These are phyloP conservation scores for Salvia miltiorrhiza DNA, from an alignment of 257 asterid genomes.

Conservation along the genomic window DNA sequence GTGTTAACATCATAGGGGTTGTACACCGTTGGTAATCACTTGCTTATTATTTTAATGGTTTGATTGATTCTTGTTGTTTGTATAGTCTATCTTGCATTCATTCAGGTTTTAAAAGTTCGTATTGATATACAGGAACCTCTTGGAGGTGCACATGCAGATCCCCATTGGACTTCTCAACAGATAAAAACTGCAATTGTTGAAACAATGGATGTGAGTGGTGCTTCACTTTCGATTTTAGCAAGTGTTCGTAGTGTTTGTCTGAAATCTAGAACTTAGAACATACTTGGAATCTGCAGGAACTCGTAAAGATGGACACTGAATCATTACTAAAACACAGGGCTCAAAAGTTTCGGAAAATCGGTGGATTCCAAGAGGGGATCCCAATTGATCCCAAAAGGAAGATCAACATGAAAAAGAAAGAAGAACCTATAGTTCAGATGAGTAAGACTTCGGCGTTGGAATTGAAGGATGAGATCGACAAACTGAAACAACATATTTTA, in stretches of 20 bases:
- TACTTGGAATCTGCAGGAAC: conserved; percentile 52
- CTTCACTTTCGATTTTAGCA: conserved; percentile 7
- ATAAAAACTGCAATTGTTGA: conserved; percentile 76
- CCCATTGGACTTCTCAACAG: conserved; percentile 91
- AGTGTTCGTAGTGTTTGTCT: not conserved
- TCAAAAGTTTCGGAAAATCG: conserved; percentile 69
- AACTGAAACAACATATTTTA: conserved; percentile 49
- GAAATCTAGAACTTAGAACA: conserved; percentile 12
- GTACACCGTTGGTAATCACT: not conserved
- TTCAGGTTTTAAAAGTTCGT: too few species aligned
- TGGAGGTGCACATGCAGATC: conserved; percentile 96
- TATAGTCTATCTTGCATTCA: too few species aligned
- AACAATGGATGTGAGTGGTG: conserved; percentile 77
- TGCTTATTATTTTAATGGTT: not conserved
- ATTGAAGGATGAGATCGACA: conserved; percentile 60
- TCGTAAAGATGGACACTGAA: conserved; percentile 60
- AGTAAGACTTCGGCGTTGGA: conserved; percentile 45
- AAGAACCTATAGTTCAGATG: conserved; percentile 38
- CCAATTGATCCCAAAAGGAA: conserved; percentile 64
- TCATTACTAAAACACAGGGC: conserved; percentile 63
- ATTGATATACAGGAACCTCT: conserved; percentile 70
- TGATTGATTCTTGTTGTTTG: not conserved
- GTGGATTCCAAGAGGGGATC: conserved; percentile 64
- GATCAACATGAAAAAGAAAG: conserved; percentile 69
- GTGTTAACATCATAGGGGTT: not conserved